A percentile compares a stretch with the other conserved stretches of the same genome.
These are phyloP conservation scores for Talaromyces sp. DNA, from an alignment of 2,329 filamentous ascomycete genomes.

Conservation along the genomic window DNA sequence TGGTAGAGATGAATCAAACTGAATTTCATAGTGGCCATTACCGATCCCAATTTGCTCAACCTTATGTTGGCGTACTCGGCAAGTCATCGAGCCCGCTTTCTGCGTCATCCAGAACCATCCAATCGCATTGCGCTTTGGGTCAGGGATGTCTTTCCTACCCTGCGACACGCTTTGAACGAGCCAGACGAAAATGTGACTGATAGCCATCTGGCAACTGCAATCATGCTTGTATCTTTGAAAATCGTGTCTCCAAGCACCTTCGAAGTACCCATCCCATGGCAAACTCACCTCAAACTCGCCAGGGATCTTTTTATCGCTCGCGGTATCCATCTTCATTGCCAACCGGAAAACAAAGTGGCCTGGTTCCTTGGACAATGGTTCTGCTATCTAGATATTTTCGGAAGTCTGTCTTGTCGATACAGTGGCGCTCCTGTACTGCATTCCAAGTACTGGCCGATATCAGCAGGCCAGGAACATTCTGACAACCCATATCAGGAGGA, in stretches of 20 bases:
- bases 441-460: slow-evolving; percentile 47
- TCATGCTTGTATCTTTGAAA: slow-evolving; percentile 80
- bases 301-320: slow-evolving; percentile 70
- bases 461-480: neutral
- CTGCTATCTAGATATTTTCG: slow-evolving; percentile 76
- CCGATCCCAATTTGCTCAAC: slow-evolving; percentile 62
- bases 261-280: slow-evolving; percentile 76
- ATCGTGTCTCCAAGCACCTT: slow-evolving; percentile 80
- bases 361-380: slow-evolving; percentile 81
- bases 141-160: slow-evolving; percentile 63
- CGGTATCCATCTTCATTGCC: slow-evolving; percentile 56
- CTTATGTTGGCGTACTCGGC: slow-evolving; percentile 78
- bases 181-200: slow-evolving; percentile 64
- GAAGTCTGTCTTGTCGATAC: slow-evolving; percentile 62
- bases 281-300: slow-evolving; percentile 71
- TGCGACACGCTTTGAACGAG: slow-evolving; percentile 64
- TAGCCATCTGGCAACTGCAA: slow-evolving; percentile 72
- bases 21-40: slow-evolving; percentile 39
- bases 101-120: slow-evolving; percentile 69
- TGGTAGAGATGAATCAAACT: neutral
- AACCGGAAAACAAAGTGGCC: slow-evolving; percentile 56
- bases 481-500: slow-evolving; percentile 45
- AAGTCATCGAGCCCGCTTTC: slow-evolving; percentile 72
- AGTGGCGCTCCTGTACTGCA: slow-evolving; percentile 51
- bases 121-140: slow-evolving; percentile 79